Base-by-base conservation (phyloP, 495 filamentous ascomycete genomes). In the Xylaria palmicola region DNA sequence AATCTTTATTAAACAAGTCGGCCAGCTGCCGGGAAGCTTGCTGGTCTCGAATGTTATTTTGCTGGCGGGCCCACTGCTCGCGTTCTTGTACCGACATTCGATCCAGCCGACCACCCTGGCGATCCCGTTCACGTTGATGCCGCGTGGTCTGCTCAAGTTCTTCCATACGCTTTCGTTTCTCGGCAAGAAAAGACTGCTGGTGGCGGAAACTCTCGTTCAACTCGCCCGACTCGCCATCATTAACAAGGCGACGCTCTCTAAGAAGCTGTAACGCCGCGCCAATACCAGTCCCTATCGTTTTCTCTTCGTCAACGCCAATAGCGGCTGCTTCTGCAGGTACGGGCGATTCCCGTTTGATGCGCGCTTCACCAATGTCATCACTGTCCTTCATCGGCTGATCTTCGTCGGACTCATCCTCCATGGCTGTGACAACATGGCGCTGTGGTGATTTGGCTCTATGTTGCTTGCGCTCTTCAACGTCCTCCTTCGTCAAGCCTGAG, bases 31-130 rank as follows among this genome's bases (percentile, higher is more conserved):
- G 83, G 13, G 90, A 86, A 65, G 94, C 89, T 49, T 87, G 83
- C 67, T 89, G 86, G 59, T 98, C 94, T 59, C 93, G 88, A 60
- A 85, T 82, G 62, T 87, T 88, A 77, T 98, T 98, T 76, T 95
- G 89, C 70, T 85, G 85, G 6, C 90, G 86, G 0, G 91, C 88
- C 74, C 91, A 87, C 56, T 95, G 92, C 71, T 98, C 93, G n/a
- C 90, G 85, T 70, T 98, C 94, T 24, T 90, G 86, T 10, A 86
- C 86, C 9, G 90, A 88, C 91, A 98, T 93, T 43, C 86, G 83
- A 66, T 96, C 91, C 27, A 95, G 84, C 26, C 86, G 85, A 47
- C 91, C 93, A 30, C 84, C 90, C 41, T 86, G 76, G 50, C 94
- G 88, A 67, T 97, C 94, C 5, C 87, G 84, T 74, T 97, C 92